phyloP scores from a whole-genome alignment of 306 rosid species.

The Comarum palustre region DNA sequence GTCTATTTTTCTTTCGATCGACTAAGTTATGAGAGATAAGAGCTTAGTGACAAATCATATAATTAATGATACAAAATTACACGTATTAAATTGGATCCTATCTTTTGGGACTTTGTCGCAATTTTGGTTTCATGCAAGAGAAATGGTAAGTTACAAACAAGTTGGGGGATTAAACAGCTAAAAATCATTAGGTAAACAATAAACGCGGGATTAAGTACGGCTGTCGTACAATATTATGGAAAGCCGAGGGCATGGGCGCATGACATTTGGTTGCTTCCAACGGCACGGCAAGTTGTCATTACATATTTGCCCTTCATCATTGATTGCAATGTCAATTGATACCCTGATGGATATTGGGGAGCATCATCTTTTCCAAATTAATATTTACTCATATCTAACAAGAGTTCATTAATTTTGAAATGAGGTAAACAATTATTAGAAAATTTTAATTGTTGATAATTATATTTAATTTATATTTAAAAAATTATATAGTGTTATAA shows the following conservation, averaged over 20 bases:
- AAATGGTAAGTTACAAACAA: not conserved
- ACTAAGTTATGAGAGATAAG: slow-evolving; percentile 9
- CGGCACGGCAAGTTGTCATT: slow-evolving; percentile 23
- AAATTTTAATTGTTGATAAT: too few species aligned
- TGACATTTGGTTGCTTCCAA: slow-evolving; percentile 24
- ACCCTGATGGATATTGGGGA: slow-evolving; percentile 3
- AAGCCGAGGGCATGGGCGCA: slow-evolving; percentile 11
- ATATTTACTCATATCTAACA: not conserved
- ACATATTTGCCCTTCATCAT: not conserved
- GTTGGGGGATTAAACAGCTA: not conserved
- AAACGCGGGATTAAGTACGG: slow-evolving; percentile 33
- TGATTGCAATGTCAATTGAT: not conserved
- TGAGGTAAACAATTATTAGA: too few species aligned
- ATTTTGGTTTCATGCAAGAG: not conserved
- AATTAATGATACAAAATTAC: not conserved
- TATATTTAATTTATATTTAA: too few species aligned
- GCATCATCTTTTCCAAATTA: not conserved
- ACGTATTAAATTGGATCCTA: not conserved
- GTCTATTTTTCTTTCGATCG: not conserved
- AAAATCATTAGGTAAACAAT: not conserved
- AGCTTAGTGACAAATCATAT: slow-evolving; percentile 19
- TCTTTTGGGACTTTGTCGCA: not conserved
- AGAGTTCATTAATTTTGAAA: too few species aligned
- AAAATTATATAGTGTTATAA: too few species aligned
- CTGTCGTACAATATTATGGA: slow-evolving; percentile 28